A percentile compares a stretch with the other conserved stretches of the same genome.
These are phyloP conservation scores for Ganoderma meredithae DNA, from an alignment of 1,284 basidiomycete genomes.

Conservation along the genomic window DNA sequence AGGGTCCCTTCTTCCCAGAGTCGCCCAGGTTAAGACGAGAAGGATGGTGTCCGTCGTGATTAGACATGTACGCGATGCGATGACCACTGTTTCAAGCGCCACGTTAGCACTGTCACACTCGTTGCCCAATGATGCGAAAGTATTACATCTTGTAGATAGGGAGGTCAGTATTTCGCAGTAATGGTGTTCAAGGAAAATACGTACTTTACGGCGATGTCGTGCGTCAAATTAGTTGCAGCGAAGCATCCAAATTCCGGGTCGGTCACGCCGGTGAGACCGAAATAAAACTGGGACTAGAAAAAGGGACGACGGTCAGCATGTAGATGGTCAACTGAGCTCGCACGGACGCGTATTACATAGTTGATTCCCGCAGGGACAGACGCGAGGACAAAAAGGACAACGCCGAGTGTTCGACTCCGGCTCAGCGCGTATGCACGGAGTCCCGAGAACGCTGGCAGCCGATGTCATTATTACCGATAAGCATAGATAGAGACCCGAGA, in stretches of 20 bases:
- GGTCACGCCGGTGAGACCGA: background rate
- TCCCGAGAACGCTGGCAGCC: slow-evolving; percentile 14
- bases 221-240: background rate
- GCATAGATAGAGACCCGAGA: no score
- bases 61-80: slow-evolving; percentile 13
- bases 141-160: background rate
- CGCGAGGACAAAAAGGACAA: background rate
- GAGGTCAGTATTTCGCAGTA: background rate
- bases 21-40: slow-evolving; percentile 10
- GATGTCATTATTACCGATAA: background rate
- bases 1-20: background rate
- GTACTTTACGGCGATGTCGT: background rate
- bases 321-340: background rate
- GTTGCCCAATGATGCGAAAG: background rate
- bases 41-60: slow-evolving; percentile 12
- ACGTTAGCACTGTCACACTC: background rate
- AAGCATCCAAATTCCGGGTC: background rate
- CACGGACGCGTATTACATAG: background rate
- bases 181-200: background rate
- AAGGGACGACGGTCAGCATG: background rate
- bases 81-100: slow-evolving; percentile 3
- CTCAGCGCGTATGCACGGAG: slow-evolving; percentile 12
- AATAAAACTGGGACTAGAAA: background rate
- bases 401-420: background rate
- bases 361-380: slow-evolving; percentile 7